Evolutionary conservation across 2,329 filamentous ascomycete species (phyloP).

Genomic region (Sporothrix brasiliensis): DNA sequence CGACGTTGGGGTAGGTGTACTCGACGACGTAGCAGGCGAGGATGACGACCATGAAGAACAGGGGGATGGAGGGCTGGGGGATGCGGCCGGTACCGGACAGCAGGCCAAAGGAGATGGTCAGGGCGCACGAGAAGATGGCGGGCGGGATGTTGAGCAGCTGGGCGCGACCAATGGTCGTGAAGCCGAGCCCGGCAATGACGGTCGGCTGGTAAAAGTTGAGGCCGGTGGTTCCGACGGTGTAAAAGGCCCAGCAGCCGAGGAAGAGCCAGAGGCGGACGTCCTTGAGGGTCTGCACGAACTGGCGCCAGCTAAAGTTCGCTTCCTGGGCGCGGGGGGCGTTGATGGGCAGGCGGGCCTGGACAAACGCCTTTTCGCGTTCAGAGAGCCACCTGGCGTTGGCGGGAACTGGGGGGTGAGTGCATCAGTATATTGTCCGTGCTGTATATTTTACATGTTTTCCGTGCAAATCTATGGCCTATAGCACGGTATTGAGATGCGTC

Average conservation of each 20-base stretch:
- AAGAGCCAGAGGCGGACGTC: constrained; percentile 51
- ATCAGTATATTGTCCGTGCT: not conserved
- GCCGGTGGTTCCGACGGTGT: constrained; percentile 51
- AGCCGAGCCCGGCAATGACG: constrained; percentile 42
- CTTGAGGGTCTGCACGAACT: constrained; percentile 46
- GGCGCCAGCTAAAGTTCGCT: constrained; percentile 46
- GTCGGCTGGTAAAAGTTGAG: constrained; percentile 49
- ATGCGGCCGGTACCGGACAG: constrained; percentile 25
- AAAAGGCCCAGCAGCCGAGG: constrained; percentile 51
- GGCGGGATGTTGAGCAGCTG: constrained; percentile 50
- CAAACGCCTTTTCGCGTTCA: constrained; percentile 51
- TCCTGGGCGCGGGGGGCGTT: constrained; percentile 49
- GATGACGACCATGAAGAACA: constrained; percentile 30
- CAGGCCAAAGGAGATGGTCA: constrained; percentile 27
- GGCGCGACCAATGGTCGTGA: constrained; percentile 46
- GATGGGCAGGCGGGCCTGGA: constrained; percentile 41
- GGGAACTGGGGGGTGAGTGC: constrained; percentile 43
- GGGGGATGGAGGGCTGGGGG: constrained; percentile 26
- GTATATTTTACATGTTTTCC: not conserved
- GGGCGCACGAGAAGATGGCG: constrained; percentile 28
- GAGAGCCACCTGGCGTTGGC: constrained; percentile 50
- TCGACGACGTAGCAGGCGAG: constrained; percentile 30
- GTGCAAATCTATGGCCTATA: too few species aligned
- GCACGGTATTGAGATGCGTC: not conserved
- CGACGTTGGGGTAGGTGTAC: constrained; percentile 32